Base-by-base conservation (phyloP, 257 asterid species). In the Lavandula angustifolia region DNA sequence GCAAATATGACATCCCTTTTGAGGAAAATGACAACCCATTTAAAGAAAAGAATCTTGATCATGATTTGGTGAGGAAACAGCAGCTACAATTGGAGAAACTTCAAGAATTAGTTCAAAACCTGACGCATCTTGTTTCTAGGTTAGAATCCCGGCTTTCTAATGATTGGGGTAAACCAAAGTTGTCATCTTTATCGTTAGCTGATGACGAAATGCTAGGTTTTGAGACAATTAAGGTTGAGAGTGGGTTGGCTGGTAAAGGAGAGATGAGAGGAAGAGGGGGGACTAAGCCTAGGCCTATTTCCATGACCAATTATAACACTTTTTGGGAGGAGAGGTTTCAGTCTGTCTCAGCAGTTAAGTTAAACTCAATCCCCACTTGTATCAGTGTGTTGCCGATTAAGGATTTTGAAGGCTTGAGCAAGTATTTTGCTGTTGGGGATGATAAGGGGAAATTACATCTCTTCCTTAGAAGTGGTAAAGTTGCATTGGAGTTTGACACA, bases 291-390 rank as follows among this genome's bases (percentile, higher is more conserved):
- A 76, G 75, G 69, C 62, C 76, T 1, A 80, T 83, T 51, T 62
- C 82, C 0, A 87, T 89, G 54, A 80, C 82, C 0, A 86, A 85
- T 79, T 84, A 81, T 64, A 94, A 80, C 75, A 67, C 96, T 4
- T 73, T 90, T 62, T 94, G 99, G 99, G 79, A 94, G 0, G 99
- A 94, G 67, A 87, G 78, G 76, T 90, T 94, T 79, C 95, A 90
- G 65, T 87, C 87, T 67, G 79, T 83, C 13, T 87, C 97, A 0
- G 99, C 99, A 0, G 97, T 94, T 81, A 90, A 82, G 69, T 60
- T 94, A 76, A 82, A 78, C 18, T 82, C 97, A 0, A 72, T 29
- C 64, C 87, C 97, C 0, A 81, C 89, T 64, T 90, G 87, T 50
- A 63, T 90, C 12, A 79, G 72, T 48, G 83, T 87, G 54, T 83